Conservation (phyloP, 2,329 filamentous ascomycete genomes). For the Arthrobotrys megalospora region DNA sequence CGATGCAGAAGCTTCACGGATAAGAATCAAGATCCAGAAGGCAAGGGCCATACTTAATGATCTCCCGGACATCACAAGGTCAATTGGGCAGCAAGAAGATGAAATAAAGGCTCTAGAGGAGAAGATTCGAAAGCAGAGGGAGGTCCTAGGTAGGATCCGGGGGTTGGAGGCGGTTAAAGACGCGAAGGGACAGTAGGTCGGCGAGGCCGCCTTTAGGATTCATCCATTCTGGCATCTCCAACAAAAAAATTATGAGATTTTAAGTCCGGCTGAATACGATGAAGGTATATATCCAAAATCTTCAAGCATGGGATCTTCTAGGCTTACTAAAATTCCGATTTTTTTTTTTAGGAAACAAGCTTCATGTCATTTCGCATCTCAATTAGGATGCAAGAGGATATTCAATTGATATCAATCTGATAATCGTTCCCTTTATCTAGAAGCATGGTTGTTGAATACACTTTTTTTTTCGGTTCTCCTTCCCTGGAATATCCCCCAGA, state of each 20-base stretch:
- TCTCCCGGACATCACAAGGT: constrained; percentile 79
- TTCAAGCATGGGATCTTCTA: background rate
- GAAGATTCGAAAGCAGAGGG: constrained; percentile 75
- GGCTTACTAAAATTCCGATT: constrained; percentile 1
- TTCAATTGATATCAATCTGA: constrained; percentile 28
- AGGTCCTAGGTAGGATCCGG: constrained; percentile 73
- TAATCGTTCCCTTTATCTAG: constrained; percentile 1
- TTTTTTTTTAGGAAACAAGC: background rate
- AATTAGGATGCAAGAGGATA: background rate
- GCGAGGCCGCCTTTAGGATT: constrained; percentile 16
- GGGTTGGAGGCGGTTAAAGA: constrained; percentile 70
- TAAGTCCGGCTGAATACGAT: constrained; percentile 12
- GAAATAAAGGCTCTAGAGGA: constrained; percentile 79
- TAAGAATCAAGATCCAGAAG: constrained; percentile 87
- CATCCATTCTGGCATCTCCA: background rate
- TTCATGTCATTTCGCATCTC: background rate
- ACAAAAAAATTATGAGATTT: background rate
- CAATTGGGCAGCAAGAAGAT: constrained; percentile 77
- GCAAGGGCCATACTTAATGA: constrained; percentile 77
- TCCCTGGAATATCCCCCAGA: constrained; percentile 58
- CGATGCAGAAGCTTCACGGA: constrained; percentile 80
- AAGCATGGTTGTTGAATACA: constrained; percentile 57
- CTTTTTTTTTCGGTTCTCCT: constrained; percentile 56
- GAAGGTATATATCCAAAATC: constrained; percentile 3
- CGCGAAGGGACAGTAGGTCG: constrained; percentile 22